A percentile compares a stretch with the other conserved stretches of the same genome.
Evolutionary conservation across 1,139 yeast species (phyloP).

Genomic region (Hemisphaericaspora xylofermentans): DNA sequence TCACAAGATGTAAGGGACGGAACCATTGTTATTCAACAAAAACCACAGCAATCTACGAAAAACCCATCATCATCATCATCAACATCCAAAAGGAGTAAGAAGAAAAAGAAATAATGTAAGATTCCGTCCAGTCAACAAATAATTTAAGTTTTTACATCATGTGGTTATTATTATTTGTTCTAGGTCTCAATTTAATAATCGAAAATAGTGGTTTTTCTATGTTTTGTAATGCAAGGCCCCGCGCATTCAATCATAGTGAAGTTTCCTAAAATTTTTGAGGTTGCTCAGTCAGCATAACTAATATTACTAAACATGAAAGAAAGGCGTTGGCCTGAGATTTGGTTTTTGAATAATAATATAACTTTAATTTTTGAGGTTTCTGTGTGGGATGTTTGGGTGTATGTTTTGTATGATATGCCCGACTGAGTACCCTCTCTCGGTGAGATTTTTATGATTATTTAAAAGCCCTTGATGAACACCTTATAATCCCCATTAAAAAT

Average conservation of each 20-base stretch:
- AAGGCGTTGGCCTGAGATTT: constrained; percentile 2
- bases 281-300: constrained; percentile 5
- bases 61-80: constrained; percentile 15
- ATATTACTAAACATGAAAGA: not conserved
- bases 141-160: not conserved
- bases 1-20: constrained; percentile 74
- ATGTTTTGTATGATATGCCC: constrained; percentile 12
- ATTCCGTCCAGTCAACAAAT: no score
- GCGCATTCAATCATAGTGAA: not conserved
- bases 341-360: not conserved
- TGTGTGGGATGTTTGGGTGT: no score
- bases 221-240: constrained; percentile 3
- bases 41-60: no score
- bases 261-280: constrained; percentile 2
- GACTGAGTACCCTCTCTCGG: no score
- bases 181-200: not conserved
- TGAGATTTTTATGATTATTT: no score
- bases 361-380: not conserved
- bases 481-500: not conserved
- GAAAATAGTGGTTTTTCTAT: not conserved
- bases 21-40: constrained; percentile 47
- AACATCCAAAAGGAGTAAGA: constrained; percentile 21
- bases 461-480: constrained; percentile 1
- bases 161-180: no score
- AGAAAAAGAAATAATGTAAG: constrained; percentile 10